Evolutionary conservation across 2,329 filamentous ascomycete genomes (phyloP).

Genomic region (Dactylellina leptospora): DNA sequence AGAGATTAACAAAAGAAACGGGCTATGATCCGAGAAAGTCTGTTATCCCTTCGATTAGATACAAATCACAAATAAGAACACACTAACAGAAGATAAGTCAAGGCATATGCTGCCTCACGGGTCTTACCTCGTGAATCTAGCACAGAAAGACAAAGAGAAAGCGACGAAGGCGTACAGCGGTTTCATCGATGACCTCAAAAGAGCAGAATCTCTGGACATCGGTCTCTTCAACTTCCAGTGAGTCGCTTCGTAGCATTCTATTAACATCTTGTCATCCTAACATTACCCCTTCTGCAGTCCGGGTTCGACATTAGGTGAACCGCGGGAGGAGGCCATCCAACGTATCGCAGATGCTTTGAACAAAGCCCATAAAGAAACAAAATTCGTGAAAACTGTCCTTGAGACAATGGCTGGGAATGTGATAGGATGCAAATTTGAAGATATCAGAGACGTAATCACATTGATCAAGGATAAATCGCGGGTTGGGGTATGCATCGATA

Average conservation of each 20-base stretch:
- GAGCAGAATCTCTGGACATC: conserved; percentile 87
- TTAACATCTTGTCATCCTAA: neutral
- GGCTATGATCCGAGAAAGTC: conserved; percentile 73
- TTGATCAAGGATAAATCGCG: conserved; percentile 80
- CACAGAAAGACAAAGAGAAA: conserved; percentile 80
- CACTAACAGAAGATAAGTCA: conserved; percentile 39
- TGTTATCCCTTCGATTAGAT: conserved; percentile 16
- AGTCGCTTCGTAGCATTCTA: conserved; percentile 50
- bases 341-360: conserved; percentile 86
- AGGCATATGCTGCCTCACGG: conserved; percentile 86
- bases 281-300: conserved; percentile 64
- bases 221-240: conserved; percentile 94
- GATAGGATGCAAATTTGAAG: conserved; percentile 78
- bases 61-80: neutral
- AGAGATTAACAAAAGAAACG: conserved; percentile 72
- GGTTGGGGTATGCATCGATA: conserved; percentile 94
- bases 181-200: conserved; percentile 85
- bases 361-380: conserved; percentile 78
- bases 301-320: conserved; percentile 77
- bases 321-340: conserved; percentile 73
- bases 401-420: conserved; percentile 98
- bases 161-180: conserved; percentile 83
- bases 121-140: conserved; percentile 95
- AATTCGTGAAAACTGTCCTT: conserved; percentile 79
- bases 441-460: conserved; percentile 83